Evolutionary conservation across 371 early-diverging fungal genomes (phyloP).

Genomic region (Zopfochytrium polystomum): DNA sequence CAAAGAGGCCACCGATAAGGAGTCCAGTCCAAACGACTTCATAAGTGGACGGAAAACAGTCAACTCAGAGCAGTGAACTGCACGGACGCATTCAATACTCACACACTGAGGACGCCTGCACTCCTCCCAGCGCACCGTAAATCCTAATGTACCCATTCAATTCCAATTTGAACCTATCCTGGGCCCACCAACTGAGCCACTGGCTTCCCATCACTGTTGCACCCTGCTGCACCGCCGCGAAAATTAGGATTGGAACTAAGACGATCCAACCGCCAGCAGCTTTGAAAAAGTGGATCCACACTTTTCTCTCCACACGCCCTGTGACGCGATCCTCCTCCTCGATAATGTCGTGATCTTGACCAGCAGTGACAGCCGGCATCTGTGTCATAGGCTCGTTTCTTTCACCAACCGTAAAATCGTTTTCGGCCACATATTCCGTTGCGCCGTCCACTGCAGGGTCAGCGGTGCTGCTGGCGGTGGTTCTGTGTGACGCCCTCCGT

Average conservation of each 20-base stretch:
- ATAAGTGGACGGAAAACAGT: no score
- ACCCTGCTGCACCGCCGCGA: slow-evolving; percentile 12
- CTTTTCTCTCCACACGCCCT: slow-evolving; percentile 3
- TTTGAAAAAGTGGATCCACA: slow-evolving; percentile 3
- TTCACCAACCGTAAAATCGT: background rate
- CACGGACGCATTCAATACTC: no score
- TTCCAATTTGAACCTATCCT: slow-evolving; percentile 7
- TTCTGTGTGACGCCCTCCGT: background rate
- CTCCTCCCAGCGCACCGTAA: slow-evolving; percentile 22
- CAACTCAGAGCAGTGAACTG: no score
- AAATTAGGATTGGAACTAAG: background rate
- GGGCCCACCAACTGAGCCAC: slow-evolving; percentile 34
- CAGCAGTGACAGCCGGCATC: background rate
- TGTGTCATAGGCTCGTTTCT: background rate
- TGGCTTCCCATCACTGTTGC: slow-evolving; percentile 17
- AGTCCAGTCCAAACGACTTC: no score
- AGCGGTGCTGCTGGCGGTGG: background rate
- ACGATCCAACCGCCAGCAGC: background rate
- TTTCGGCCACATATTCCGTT: background rate
- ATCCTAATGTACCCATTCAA: slow-evolving; percentile 8
- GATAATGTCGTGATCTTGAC: background rate
- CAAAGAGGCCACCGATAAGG: no score
- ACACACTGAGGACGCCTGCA: no score
- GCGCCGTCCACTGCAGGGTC: background rate
- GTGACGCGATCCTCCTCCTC: slow-evolving; percentile 18